These are phyloP conservation scores for Marsdenia floribunda DNA, from an alignment of 257 asterid species.

Conservation along the genomic window DNA sequence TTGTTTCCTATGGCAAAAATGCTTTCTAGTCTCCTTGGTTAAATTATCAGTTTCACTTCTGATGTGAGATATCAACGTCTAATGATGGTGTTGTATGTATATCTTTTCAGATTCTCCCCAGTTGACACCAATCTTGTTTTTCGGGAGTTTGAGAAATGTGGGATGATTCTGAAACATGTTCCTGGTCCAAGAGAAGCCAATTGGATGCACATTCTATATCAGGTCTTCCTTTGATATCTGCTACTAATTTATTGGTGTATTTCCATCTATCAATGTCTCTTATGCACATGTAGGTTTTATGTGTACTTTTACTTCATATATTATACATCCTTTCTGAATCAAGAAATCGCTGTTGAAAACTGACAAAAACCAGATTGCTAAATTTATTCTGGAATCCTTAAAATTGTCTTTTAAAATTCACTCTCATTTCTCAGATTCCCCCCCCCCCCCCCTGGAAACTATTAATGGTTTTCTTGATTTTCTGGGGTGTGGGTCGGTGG, in stretches of 20 bases:
- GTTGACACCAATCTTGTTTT: constrained; percentile 83
- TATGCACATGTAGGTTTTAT: not conserved
- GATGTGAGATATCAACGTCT: too few relatives aligned
- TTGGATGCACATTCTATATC: constrained; percentile 96
- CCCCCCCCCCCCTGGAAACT: too few relatives aligned
- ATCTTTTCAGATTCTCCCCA: constrained; percentile 64
- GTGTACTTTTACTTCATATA: not conserved
- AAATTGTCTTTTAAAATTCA: not conserved
- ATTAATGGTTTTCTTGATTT: constrained; percentile 1
- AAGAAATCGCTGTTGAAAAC: not conserved
- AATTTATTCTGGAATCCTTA: not conserved
- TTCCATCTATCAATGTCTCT: constrained; percentile 1
- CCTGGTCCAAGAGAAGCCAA: constrained; percentile 96
- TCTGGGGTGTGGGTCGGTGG: not conserved
- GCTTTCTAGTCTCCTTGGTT: not conserved
- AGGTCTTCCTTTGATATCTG: constrained; percentile 46
- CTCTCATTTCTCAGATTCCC: not conserved
- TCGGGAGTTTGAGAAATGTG: constrained; percentile 92
- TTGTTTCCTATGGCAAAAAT: not conserved
- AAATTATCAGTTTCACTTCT: not conserved
- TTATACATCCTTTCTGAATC: not conserved
- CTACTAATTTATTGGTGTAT: constrained; percentile 3
- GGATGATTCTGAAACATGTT: constrained; percentile 79
- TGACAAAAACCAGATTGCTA: not conserved
- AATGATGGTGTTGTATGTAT: not conserved